A percentile compares a stretch with the other conserved stretches of the same genome.
Evolutionary conservation across 177 flowering plant species (phyloP).

Genomic region (Vitis hybrid): DNA sequence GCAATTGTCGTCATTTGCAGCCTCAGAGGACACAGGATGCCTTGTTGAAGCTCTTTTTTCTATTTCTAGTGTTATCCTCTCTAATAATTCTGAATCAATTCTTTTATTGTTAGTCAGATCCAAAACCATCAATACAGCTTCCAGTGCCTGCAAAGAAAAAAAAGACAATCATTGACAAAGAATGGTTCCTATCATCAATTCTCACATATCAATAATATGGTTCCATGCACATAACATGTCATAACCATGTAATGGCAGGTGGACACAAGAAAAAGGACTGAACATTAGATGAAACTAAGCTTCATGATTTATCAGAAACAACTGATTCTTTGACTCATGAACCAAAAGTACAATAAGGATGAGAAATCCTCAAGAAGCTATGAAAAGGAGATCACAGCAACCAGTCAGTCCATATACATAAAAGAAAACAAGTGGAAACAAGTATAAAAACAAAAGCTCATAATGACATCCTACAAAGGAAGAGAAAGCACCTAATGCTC

Average conservation of each 20-base stretch:
- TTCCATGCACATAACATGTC: background rate
- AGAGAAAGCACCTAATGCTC: too few species aligned
- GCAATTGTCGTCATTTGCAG: constrained; percentile 1
- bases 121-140: constrained; percentile 71
- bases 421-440: too few species aligned
- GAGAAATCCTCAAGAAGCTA: too few species aligned
- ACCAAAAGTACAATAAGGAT: too few species aligned
- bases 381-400: too few species aligned
- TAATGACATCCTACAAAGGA: too few species aligned
- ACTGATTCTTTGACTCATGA: background rate
- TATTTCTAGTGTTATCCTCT: constrained; percentile 54
- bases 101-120: constrained; percentile 60
- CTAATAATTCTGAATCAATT: constrained; percentile 59
- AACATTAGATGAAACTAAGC: background rate
- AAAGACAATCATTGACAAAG: too few species aligned
- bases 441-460: too few species aligned
- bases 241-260: background rate
- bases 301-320: background rate
- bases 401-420: too few species aligned
- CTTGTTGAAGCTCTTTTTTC: constrained; percentile 41
- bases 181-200: background rate
- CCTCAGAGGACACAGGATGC: constrained; percentile 8
- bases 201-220: background rate
- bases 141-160: constrained; percentile 57
- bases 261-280: background rate